Evolutionary conservation across 1,284 basidiomycete genomes (phyloP), one percentile per base, ranked within the genome.

Genomic region (Ceratobasidium theobromae): DNA sequence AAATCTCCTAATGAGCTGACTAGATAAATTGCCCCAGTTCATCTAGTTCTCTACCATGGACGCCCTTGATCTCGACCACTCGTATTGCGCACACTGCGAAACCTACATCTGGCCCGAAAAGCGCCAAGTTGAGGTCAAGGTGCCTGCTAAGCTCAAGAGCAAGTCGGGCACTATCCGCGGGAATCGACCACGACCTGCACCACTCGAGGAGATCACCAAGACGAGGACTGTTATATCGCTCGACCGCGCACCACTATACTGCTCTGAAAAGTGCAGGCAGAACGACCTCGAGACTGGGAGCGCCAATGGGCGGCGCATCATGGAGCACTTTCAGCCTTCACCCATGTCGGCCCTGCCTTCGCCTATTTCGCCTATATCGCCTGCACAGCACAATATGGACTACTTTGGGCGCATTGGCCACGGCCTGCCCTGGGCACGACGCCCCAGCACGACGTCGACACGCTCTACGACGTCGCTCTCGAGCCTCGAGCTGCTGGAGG

Each of bases 181-280:
- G 11, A 11, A 5, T 18, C 6, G 16, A 5, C 11, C 76, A 14
- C 75, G 79, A 77, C 80, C 11, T 62, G 64, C 72, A 68, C 72
- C 3, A 46, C 18, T 76, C n/a, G n/a, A n/a, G n/a, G n/a, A n/a
- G n/a, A 78, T 11, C 69, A 80, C 35, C 83, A 83, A 71, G 79
- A 46, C 80, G 49, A 82, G 84, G 45, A 85, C 84, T 3, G 79
- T 89, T 75, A 89, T 91, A 77, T 88, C 89, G 77, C 87, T 87
- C 74, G 79, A 80, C 1, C 88, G 86, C 11, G 83, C 83, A 1
- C 87, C 88, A 23, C 81, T 91, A 69, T 91, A 91, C 77, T 91
- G 88, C 77, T 90, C 88, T 1, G 86, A 89, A 69, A 82, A 86
- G 72, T 91, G 88, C 75, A 80, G 82, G 68, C 75, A 60, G 27